phyloP scores from a whole-genome alignment of 2,329 filamentous ascomycete species.

The Pyrenophora seminiperda region DNA sequence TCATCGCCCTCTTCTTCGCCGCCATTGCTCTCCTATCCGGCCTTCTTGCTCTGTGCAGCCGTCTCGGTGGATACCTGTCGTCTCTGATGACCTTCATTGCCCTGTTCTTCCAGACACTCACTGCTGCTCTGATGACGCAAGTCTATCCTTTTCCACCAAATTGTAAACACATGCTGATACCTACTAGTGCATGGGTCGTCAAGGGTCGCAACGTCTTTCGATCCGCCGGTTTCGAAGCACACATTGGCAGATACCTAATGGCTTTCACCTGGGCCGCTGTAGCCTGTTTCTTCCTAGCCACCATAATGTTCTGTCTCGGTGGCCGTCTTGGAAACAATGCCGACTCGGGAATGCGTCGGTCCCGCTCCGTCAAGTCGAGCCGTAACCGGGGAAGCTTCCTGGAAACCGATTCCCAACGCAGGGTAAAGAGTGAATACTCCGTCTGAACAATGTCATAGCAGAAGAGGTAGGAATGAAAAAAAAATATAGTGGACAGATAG shows the following conservation, averaged over 20 bases:
- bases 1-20: constrained; percentile 82
- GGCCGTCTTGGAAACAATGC: constrained; percentile 57
- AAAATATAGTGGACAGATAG: not conserved
- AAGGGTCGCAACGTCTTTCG: constrained; percentile 71
- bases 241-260: constrained; percentile 70
- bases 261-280: constrained; percentile 78
- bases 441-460: not conserved
- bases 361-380: constrained; percentile 54
- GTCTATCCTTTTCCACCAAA: constrained; percentile 40
- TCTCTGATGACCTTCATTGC: constrained; percentile 63
- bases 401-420: constrained; percentile 58
- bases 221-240: constrained; percentile 60
- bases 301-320: constrained; percentile 69
- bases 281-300: constrained; percentile 68
- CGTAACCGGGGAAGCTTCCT: constrained; percentile 58
- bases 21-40: constrained; percentile 69
- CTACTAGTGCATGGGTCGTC: constrained; percentile 67
- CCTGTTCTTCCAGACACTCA: constrained; percentile 71
- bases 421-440: constrained; percentile 20
- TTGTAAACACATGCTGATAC: constrained; percentile 11
- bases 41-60: constrained; percentile 71
- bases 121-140: constrained; percentile 76
- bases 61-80: constrained; percentile 71
- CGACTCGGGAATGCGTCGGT: constrained; percentile 48
- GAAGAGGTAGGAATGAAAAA: too few species aligned